A percentile compares a stretch with the other conserved stretches of the same genome.
Conservation (phyloP, 768 basidiomycete species). For the Lentinula sp. region DNA sequence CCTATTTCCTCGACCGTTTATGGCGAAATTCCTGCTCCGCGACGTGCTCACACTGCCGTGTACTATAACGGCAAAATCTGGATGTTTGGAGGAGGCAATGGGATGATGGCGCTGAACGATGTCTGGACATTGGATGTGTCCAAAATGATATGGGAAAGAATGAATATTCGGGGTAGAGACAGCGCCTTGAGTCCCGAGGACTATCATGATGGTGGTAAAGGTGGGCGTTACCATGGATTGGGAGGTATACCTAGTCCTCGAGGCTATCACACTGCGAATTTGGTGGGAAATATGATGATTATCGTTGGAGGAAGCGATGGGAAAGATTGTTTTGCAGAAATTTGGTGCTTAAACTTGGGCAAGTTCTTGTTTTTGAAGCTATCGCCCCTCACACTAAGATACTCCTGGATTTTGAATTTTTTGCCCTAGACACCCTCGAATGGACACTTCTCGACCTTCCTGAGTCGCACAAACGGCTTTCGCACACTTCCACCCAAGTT, state of each 20-base stretch:
- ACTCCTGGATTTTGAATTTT: background rate
- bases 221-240: slow-evolving; percentile 39
- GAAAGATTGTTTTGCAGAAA: slow-evolving; percentile 79
- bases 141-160: slow-evolving; percentile 47
- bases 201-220: slow-evolving; percentile 51
- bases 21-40: slow-evolving; percentile 44
- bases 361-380: slow-evolving; percentile 18
- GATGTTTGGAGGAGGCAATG: slow-evolving; percentile 94
- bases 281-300: slow-evolving; percentile 82
- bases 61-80: slow-evolving; percentile 67
- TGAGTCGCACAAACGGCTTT: slow-evolving; percentile 53
- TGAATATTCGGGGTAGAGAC: background rate
- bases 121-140: slow-evolving; percentile 80
- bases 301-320: slow-evolving; percentile 91
- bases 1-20: slow-evolving; percentile 6
- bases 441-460: slow-evolving; percentile 41
- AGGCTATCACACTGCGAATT: slow-evolving; percentile 89
- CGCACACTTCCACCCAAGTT: slow-evolving; percentile 85
- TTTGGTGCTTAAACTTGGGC: slow-evolving; percentile 87
- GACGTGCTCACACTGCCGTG: slow-evolving; percentile 87
- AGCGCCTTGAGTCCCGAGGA: background rate
- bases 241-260: slow-evolving; percentile 47
- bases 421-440: slow-evolving; percentile 30
- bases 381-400: too few relatives aligned
- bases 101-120: slow-evolving; percentile 84